A percentile compares a stretch with the other conserved stretches of the same genome.
Conservation (phyloP, 192 early-diverging fungal species). For the Umbelopsis vinacea region DNA sequence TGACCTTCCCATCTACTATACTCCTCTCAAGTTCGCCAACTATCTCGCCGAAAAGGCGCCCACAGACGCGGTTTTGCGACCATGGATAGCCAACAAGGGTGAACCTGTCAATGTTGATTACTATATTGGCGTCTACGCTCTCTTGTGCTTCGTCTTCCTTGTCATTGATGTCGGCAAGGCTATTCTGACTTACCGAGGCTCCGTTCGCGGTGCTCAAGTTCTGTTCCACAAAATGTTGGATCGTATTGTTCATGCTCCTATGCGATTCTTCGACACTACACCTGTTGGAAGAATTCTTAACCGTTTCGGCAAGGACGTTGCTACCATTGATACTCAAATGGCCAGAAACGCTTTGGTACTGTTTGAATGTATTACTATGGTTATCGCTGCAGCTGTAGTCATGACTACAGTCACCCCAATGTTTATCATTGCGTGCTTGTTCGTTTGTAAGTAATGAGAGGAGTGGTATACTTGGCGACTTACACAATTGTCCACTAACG, state of each 20-base stretch:
- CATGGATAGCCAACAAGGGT: conserved; percentile 16
- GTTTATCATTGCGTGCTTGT: conserved; percentile 35
- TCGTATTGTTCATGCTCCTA: conserved; percentile 54
- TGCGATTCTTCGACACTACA: conserved; percentile 70
- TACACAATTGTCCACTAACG: background rate
- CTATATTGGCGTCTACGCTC: conserved; percentile 45
- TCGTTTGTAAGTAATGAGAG: conserved; percentile 26
- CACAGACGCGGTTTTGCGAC: background rate
- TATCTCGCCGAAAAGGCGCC: background rate
- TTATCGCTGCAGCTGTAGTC: conserved; percentile 46
- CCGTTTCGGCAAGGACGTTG: conserved; percentile 84
- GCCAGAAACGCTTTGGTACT: conserved; percentile 34
- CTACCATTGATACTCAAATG: conserved; percentile 66
- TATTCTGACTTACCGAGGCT: conserved; percentile 33
- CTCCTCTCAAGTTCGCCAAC: conserved; percentile 5
- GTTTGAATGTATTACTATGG: conserved; percentile 39
- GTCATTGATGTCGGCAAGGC: conserved; percentile 23
- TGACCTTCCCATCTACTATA: conserved; percentile 3
- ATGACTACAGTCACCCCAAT: conserved; percentile 47
- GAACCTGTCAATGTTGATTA: conserved; percentile 40
- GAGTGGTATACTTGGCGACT: background rate
- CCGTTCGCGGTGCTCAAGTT: conserved; percentile 41
- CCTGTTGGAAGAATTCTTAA: conserved; percentile 84
- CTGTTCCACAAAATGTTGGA: conserved; percentile 39
- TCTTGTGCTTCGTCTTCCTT: conserved; percentile 30